phyloP scores from a whole-genome alignment of 2,329 filamentous ascomycete species.

The Diaporthe citri region DNA sequence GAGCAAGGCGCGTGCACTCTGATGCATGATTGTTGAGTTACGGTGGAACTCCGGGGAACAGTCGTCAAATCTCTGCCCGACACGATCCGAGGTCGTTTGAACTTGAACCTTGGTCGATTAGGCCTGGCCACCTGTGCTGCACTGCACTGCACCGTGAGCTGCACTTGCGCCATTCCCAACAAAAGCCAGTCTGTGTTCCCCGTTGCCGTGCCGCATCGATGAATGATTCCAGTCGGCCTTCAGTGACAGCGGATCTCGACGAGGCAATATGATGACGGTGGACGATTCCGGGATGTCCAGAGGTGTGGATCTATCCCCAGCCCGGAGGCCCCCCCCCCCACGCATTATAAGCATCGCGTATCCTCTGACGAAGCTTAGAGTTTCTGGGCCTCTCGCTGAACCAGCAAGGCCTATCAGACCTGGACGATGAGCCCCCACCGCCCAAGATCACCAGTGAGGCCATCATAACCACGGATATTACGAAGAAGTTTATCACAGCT shows the following conservation, averaged over 20 bases:
- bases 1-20: background rate
- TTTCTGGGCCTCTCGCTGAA: slow-evolving; percentile 57
- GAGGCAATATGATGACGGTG: slow-evolving; percentile 27
- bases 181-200: background rate
- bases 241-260: slow-evolving; percentile 1
- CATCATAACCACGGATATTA: slow-evolving; percentile 70
- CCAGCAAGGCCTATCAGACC: slow-evolving; percentile 45
- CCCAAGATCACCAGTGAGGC: slow-evolving; percentile 60
- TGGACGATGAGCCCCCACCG: slow-evolving; percentile 48
- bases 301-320: slow-evolving; percentile 30
- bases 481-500: slow-evolving; percentile 65
- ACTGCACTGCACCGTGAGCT: slow-evolving; percentile 24
- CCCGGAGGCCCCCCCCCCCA: slow-evolving; percentile 19
- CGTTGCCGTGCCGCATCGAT: slow-evolving; percentile 27
- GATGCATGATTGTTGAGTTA: slow-evolving; percentile 12
- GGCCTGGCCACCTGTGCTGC: slow-evolving; percentile 27
- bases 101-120: slow-evolving; percentile 26
- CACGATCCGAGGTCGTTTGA: slow-evolving; percentile 30
- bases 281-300: slow-evolving; percentile 36
- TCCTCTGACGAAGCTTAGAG: slow-evolving; percentile 48
- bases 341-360: slow-evolving; percentile 24
- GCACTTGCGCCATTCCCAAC: slow-evolving; percentile 7
- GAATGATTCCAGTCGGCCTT: slow-evolving; percentile 8
- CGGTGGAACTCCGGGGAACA: slow-evolving; percentile 34
- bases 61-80: slow-evolving; percentile 40